These are phyloP conservation scores for Boletus sp. DNA, from an alignment of 768 basidiomycete species.

Conservation along the genomic window DNA sequence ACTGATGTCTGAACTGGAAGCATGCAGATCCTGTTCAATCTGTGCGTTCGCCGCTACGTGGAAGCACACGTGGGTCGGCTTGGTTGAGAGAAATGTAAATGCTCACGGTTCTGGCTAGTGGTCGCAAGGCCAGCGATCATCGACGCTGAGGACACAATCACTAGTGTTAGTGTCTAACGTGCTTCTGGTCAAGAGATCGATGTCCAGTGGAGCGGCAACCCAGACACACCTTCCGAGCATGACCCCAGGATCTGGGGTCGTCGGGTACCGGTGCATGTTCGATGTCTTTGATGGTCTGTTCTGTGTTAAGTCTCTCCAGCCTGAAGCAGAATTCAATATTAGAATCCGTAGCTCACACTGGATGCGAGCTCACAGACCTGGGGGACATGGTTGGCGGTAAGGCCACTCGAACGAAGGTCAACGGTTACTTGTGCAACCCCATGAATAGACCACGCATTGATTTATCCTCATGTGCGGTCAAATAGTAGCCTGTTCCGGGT, in stretches of 20 bases:
- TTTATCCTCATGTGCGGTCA: background rate
- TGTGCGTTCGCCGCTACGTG: conserved; percentile 61
- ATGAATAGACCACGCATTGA: conserved; percentile 1
- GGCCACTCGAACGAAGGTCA: background rate
- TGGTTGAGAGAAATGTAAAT: background rate
- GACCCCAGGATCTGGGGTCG: conserved; percentile 61
- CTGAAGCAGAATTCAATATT: conserved; percentile 1
- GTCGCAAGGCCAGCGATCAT: conserved; percentile 26
- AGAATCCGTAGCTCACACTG: background rate
- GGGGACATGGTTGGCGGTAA: conserved; percentile 6
- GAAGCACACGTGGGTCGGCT: background rate
- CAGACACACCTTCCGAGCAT: conserved; percentile 46
- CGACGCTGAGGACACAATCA: conserved; percentile 28
- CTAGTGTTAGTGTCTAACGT: conserved; percentile 21
- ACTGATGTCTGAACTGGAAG: conserved; percentile 61
- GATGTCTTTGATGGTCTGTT: conserved; percentile 23
- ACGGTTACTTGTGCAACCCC: background rate
- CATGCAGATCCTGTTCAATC: conserved; percentile 58
- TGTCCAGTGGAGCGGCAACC: too few relatives aligned
- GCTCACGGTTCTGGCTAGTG: conserved; percentile 29
- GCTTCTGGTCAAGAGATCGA: background rate
- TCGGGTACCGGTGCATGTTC: conserved; percentile 45
- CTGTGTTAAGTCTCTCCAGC: background rate
- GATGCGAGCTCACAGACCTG: conserved; percentile 5
- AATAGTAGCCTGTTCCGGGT: background rate